Conservation (phyloP, 345 rosid species). For the Salix arbutifolia region DNA sequence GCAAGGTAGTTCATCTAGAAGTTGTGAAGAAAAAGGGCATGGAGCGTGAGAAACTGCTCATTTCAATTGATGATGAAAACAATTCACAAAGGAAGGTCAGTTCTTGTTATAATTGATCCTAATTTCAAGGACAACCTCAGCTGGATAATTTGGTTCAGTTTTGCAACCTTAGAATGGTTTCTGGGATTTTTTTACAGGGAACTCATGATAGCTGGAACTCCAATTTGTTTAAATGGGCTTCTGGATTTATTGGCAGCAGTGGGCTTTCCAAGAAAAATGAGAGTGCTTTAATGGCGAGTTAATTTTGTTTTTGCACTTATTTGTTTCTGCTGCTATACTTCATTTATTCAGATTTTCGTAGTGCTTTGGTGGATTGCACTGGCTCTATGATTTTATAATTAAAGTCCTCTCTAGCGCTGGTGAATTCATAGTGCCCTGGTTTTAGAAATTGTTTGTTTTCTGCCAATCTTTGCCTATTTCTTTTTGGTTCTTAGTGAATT, state of each 20-base stretch:
- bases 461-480: not conserved
- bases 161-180: constrained; percentile 10
- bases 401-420: too few species aligned
- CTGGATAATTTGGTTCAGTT: not conserved
- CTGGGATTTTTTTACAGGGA: constrained; percentile 37
- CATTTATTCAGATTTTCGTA: not conserved
- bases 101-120: constrained; percentile 35
- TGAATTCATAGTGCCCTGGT: not conserved
- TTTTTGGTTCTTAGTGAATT: not conserved
- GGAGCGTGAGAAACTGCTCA: constrained; percentile 82
- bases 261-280: constrained; percentile 47
- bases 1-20: constrained; percentile 91
- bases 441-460: not conserved
- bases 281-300: constrained; percentile 39
- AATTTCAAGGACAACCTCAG: not conserved
- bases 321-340: not conserved
- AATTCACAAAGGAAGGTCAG: constrained; percentile 38
- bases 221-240: constrained; percentile 88
- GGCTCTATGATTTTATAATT: not conserved
- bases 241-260: constrained; percentile 70
- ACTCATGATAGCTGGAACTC: constrained; percentile 64
- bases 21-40: constrained; percentile 83
- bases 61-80: constrained; percentile 56
- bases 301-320: not conserved
- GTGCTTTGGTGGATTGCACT: not conserved